phyloP scores from a whole-genome alignment of 1,284 basidiomycete genomes.

The Apiotrichum gamsii region DNA sequence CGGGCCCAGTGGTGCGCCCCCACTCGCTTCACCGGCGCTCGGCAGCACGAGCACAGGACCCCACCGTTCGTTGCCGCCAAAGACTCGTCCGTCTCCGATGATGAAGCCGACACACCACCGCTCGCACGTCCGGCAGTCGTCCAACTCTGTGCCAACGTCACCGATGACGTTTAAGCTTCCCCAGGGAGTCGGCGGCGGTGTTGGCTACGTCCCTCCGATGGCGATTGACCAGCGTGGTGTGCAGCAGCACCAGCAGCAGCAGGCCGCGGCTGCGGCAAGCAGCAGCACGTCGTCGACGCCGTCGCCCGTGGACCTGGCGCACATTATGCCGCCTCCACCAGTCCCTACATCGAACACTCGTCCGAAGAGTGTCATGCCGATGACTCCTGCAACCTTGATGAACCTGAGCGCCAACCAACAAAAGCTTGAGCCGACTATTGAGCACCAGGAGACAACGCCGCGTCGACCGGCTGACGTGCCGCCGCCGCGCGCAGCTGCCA shows the following conservation, averaged over 20 bases:
- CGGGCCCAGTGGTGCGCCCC: constrained; percentile 4
- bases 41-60: constrained; percentile 28
- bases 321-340: constrained; percentile 57
- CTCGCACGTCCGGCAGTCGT: constrained; percentile 18
- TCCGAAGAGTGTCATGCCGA: constrained; percentile 57
- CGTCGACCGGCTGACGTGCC: background rate
- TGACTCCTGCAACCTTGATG: constrained; percentile 81
- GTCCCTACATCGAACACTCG: constrained; percentile 22
- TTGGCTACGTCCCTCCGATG: constrained; percentile 34
- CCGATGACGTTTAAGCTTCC: constrained; percentile 22
- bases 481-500: constrained; percentile 8
- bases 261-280: too few species aligned
- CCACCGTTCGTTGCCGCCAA: constrained; percentile 35
- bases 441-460: too few species aligned
- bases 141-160: constrained; percentile 24
- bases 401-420: constrained; percentile 71
- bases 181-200: constrained; percentile 7
- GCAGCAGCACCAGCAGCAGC: constrained; percentile 15
- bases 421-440: too few species aligned
- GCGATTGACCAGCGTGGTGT: constrained; percentile 35
- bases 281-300: constrained; percentile 52
- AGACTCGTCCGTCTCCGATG: constrained; percentile 45
- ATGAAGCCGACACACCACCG: constrained; percentile 44
- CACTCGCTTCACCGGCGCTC: constrained; percentile 9
- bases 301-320: constrained; percentile 68